These are phyloP conservation scores for Apiospora saccharicola DNA, from an alignment of 2,329 filamentous ascomycete genomes.

Conservation along the genomic window DNA sequence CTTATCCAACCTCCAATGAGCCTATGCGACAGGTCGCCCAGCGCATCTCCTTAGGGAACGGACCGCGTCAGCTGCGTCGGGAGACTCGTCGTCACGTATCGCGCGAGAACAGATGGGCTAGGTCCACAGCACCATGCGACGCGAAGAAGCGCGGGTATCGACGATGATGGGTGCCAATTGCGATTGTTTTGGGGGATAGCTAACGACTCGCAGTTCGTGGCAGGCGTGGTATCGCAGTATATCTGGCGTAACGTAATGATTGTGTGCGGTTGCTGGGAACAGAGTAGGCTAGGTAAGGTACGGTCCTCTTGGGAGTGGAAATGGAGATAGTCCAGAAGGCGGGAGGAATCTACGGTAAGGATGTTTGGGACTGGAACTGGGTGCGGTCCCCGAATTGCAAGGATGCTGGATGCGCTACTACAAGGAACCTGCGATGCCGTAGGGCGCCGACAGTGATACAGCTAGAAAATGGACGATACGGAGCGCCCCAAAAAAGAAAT, in stretches of 20 bases:
- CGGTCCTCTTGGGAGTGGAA: conserved; percentile 13
- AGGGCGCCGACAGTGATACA: conserved; percentile 19
- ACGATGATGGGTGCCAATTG: conserved; percentile 6
- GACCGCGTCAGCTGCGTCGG: conserved; percentile 32
- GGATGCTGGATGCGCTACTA: conserved; percentile 18
- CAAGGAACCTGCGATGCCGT: conserved; percentile 20
- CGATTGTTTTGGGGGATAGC: not conserved
- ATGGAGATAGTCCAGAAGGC: conserved; percentile 20
- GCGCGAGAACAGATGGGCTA: conserved; percentile 27
- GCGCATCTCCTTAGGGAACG: conserved; percentile 42
- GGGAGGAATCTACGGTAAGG: conserved; percentile 21
- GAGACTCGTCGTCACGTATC: conserved; percentile 20
- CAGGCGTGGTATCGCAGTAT: not conserved
- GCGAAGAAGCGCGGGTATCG: not conserved
- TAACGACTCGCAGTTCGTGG: not conserved
- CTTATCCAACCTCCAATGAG: conserved; percentile 42
- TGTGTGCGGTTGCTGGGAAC: conserved; percentile 9
- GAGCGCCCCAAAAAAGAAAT: conserved; percentile 19
- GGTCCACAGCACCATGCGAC: conserved; percentile 20
- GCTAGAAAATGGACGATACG: conserved; percentile 14
- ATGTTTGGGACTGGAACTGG: conserved; percentile 21
- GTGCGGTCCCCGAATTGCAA: conserved; percentile 19
- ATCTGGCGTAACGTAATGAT: conserved; percentile 11
- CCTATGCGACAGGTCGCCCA: conserved; percentile 39
- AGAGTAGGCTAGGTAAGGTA: conserved; percentile 7